Conservation (phyloP, 2,329 filamentous ascomycete species). For the Aspergillus floridensis region DNA sequence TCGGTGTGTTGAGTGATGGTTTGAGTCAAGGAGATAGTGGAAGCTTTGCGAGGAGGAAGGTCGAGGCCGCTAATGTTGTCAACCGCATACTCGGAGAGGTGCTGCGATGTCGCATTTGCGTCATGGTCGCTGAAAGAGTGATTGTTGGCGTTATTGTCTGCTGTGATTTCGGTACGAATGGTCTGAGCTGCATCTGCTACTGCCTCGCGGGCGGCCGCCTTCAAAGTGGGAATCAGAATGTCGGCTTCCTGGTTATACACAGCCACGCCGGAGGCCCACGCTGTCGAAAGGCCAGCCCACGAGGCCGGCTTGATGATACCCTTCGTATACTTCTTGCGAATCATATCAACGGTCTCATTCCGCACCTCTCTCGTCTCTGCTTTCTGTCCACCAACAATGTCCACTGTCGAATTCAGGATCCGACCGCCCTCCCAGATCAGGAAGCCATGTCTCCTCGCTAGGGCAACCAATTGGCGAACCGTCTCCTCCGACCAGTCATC, state of each 20-base stretch:
- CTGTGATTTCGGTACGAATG: constrained; percentile 43
- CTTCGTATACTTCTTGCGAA: constrained; percentile 40
- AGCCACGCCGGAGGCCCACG: constrained; percentile 38
- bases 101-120: constrained; percentile 18
- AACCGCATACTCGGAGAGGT: constrained; percentile 24
- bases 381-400: constrained; percentile 30
- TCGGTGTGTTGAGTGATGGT: constrained; percentile 40
- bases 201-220: constrained; percentile 42
- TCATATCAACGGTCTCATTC: constrained; percentile 34
- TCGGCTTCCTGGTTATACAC: constrained; percentile 40
- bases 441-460: constrained; percentile 39
- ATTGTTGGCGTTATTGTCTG: constrained; percentile 20
- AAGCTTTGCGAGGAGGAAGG: constrained; percentile 34
- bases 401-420: constrained; percentile 37
- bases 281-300: constrained; percentile 40
- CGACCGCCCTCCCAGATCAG: constrained; percentile 43
- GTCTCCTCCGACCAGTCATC: constrained; percentile 60
- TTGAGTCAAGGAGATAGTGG: constrained; percentile 43
- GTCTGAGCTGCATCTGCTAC: constrained; percentile 38
- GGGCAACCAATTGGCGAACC: constrained; percentile 37
- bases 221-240: constrained; percentile 42
- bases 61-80: constrained; percentile 19
- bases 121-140: constrained; percentile 13
- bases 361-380: constrained; percentile 29
- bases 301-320: constrained; percentile 37